phyloP scores from a whole-genome alignment of 257 asterid species.

The Solanum boliviense region DNA sequence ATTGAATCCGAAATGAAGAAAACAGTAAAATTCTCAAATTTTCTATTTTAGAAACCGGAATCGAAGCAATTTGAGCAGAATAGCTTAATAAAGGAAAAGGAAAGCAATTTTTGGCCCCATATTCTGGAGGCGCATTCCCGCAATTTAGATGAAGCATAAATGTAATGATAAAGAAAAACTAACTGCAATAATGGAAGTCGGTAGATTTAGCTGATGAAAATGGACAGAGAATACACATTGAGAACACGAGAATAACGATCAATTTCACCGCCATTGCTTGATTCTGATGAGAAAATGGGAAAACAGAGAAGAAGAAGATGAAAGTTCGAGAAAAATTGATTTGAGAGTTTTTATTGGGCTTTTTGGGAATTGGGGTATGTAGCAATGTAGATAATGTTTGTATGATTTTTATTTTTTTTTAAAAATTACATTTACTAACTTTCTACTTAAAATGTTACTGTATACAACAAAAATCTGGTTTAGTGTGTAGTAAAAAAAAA shows the following conservation, averaged over 20 bases:
- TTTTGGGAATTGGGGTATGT: neutral
- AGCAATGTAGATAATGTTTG: neutral
- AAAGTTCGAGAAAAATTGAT: neutral
- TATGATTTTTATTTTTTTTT: too few species aligned
- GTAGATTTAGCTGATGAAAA: neutral
- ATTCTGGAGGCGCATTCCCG: too few species aligned
- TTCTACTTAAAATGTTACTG: too few species aligned
- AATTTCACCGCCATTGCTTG: neutral
- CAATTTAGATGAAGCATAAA: neutral
- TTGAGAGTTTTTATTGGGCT: neutral
- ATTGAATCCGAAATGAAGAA: accelerated
- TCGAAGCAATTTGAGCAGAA: neutral
- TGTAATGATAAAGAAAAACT: neutral
- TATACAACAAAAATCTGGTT: too few species aligned
- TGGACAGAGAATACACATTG: neutral
- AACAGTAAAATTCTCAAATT: neutral
- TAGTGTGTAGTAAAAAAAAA: too few species aligned
- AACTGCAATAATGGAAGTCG: neutral
- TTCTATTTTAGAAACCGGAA: neutral
- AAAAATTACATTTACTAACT: too few species aligned
- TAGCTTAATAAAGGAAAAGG: neutral
- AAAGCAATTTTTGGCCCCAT: too few species aligned
- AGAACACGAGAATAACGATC: neutral
- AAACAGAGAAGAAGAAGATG: neutral
- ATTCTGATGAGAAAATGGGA: neutral